Evolutionary conservation across 108 stramenopile genomes (phyloP).

Genomic region (Fragilaria radians): DNA sequence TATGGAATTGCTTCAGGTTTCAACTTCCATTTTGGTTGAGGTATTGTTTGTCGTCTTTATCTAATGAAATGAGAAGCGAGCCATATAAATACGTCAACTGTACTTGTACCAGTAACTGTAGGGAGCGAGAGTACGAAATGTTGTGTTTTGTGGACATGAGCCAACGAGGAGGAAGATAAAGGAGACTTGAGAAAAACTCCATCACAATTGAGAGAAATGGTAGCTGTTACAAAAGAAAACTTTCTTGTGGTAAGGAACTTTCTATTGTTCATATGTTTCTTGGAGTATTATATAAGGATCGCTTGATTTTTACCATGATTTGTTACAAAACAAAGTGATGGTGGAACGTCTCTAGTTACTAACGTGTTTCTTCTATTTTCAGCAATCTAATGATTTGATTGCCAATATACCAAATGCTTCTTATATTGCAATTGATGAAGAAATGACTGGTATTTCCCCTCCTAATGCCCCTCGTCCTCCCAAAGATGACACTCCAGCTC

Average conservation of each 20-base stretch:
- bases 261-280: background rate
- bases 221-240: slow-evolving; percentile 51
- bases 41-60: no score
- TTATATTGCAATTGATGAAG: slow-evolving; percentile 71
- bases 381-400: slow-evolving; percentile 65
- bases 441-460: slow-evolving; percentile 77
- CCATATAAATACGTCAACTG: no score
- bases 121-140: no score
- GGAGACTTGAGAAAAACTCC: no score
- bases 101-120: no score
- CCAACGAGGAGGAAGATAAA: no score
- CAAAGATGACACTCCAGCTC: slow-evolving; percentile 54
- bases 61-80: no score
- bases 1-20: no score
- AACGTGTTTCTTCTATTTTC: slow-evolving; percentile 3
- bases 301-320: background rate
- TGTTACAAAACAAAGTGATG: background rate
- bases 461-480: slow-evolving; percentile 22
- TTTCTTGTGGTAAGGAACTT: slow-evolving; percentile 36
- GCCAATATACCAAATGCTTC: slow-evolving; percentile 55
- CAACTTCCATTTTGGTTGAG: no score
- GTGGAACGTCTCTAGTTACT: background rate
- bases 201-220: no score
- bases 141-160: no score
- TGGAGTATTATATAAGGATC: background rate